A percentile compares a stretch with the other conserved stretches of the same genome.
Conservation (phyloP, 1,139 yeast genomes). For the Candida labiduridarum region DNA sequence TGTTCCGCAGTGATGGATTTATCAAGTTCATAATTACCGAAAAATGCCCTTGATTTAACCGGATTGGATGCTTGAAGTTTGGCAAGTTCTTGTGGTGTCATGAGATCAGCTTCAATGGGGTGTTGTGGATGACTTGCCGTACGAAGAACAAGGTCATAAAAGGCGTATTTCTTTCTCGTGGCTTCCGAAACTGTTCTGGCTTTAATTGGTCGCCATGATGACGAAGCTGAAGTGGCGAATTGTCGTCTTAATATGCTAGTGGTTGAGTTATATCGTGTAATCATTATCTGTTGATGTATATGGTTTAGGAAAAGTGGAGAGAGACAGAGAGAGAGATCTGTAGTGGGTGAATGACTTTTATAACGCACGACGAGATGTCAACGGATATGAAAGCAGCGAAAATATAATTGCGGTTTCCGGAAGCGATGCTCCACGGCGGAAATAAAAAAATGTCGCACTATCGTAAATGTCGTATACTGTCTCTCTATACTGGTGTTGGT, state of each 20-base stretch:
- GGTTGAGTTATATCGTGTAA: background rate
- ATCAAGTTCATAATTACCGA: conserved; percentile 48
- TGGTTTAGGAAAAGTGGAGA: background rate
- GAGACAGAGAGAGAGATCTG: background rate
- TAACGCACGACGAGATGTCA: too few species aligned
- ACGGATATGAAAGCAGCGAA: background rate
- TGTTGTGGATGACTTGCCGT: conserved; percentile 38
- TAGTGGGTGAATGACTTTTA: too few species aligned
- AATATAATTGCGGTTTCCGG: background rate
- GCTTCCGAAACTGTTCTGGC: conserved; percentile 5
- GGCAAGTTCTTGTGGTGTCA: conserved; percentile 23
- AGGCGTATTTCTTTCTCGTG: conserved; percentile 25
- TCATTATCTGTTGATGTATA: conserved; percentile 1
- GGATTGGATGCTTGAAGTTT: conserved; percentile 23
- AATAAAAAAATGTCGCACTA: background rate
- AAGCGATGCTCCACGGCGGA: too few species aligned
- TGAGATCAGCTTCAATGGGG: conserved; percentile 34
- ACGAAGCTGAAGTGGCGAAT: conserved; percentile 6
- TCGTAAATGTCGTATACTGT: background rate
- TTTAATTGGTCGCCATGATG: conserved; percentile 12
- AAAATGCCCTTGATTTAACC: conserved; percentile 26
- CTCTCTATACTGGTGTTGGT: too few species aligned
- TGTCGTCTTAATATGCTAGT: background rate
- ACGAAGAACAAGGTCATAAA: conserved; percentile 40
- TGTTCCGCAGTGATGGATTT: conserved; percentile 45